A percentile compares a stretch with the other conserved stretches of the same genome.
These are phyloP conservation scores for Aspergillus conjunctus DNA, from an alignment of 495 filamentous ascomycete genomes.

Conservation along the genomic window DNA sequence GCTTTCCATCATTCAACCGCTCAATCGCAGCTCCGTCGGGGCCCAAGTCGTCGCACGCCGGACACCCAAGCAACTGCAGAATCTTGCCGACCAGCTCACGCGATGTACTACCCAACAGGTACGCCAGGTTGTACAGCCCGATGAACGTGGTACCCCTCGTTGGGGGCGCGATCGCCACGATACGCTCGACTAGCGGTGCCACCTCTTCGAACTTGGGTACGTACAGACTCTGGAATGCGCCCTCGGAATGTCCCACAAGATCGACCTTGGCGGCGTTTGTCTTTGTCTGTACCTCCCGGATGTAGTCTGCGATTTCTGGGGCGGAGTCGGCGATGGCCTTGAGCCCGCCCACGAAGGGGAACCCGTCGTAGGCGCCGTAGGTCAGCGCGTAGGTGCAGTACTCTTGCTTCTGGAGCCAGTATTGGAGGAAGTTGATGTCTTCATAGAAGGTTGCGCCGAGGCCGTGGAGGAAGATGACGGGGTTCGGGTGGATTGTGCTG, in stretches of 20 bases:
- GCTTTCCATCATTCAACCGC: constrained; percentile 43
- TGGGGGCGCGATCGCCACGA: constrained; percentile 54
- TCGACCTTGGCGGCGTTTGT: constrained; percentile 51
- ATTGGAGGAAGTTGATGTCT: constrained; percentile 55
- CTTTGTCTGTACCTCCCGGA: constrained; percentile 42
- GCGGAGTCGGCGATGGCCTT: constrained; percentile 49
- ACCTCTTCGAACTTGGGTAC: constrained; percentile 55
- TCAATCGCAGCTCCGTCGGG: constrained; percentile 41
- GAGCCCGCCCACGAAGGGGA: constrained; percentile 52
- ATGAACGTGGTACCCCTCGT: constrained; percentile 52
- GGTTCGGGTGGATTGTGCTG: constrained; percentile 43
- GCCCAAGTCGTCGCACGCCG: constrained; percentile 49
- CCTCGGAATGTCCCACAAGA: constrained; percentile 58
- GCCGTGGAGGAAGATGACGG: constrained; percentile 55
- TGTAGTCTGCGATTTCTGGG: constrained; percentile 51
- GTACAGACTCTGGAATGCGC: constrained; percentile 54
- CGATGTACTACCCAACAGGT: constrained; percentile 41
- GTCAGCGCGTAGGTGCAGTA: constrained; percentile 56
- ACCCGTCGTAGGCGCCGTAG: constrained; percentile 52
- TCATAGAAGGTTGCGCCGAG: constrained; percentile 54
- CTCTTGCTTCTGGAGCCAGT: constrained; percentile 50
- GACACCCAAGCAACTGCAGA: constrained; percentile 45
- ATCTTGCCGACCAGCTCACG: constrained; percentile 36
- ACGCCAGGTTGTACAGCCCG: constrained; percentile 49
- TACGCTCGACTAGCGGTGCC: constrained; percentile 44